Percentiles rank a stretch among this genome's conserved stretches.
These are phyloP conservation scores for Trifolium subterraneum DNA, from an alignment of 306 rosid species.

Conservation along the genomic window DNA sequence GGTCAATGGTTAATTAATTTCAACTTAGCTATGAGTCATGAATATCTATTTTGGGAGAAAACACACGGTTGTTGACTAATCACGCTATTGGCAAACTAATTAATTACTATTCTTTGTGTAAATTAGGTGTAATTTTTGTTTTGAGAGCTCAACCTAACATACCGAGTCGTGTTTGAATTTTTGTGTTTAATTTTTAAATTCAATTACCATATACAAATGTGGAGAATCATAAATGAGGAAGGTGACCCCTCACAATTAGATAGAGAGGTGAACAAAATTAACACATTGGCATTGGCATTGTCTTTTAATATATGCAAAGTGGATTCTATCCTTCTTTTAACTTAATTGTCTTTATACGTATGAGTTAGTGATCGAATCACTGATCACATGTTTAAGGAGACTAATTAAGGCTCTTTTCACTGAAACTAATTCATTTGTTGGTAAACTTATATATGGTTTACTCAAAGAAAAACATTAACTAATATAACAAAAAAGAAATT, in stretches of 20 bases:
- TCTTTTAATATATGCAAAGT: too few species aligned
- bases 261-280: not conserved
- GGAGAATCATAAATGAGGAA: not conserved
- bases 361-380: too few species aligned
- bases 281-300: too few species aligned
- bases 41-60: not conserved
- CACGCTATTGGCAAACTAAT: not conserved
- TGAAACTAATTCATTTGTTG: too few species aligned
- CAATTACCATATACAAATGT: not conserved
- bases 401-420: too few species aligned
- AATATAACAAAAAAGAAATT: not conserved
- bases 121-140: not conserved
- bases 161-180: not conserved
- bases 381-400: too few species aligned
- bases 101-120: not conserved
- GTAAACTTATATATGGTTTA: not conserved
- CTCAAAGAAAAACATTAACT: not conserved
- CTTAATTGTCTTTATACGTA: too few species aligned
- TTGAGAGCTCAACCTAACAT: constrained; percentile 20
- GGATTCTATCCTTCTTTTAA: too few species aligned
- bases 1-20: constrained; percentile 35
- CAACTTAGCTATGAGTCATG: not conserved
- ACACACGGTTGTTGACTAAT: constrained; percentile 38
- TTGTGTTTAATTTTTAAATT: not conserved
- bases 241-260: not conserved